A percentile compares a stretch with the other conserved stretches of the same genome.
phyloP scores from a whole-genome alignment of 352 stramenopile genomes.

The Pythium phragmitis region DNA sequence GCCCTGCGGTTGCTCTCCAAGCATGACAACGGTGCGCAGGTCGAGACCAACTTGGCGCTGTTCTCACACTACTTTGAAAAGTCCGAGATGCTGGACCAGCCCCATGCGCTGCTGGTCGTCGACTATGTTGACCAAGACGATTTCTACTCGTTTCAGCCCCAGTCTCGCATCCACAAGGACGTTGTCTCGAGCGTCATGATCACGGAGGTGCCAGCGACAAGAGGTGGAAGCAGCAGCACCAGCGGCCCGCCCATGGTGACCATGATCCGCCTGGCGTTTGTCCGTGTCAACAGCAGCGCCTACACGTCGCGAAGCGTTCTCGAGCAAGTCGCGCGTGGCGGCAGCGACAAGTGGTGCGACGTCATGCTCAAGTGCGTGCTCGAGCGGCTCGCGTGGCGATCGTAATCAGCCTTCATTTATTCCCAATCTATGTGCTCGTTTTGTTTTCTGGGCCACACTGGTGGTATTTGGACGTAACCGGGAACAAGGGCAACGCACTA shows the following conservation, averaged over 20 bases:
- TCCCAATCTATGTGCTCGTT: too few relatives aligned
- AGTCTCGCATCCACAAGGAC: slow-evolving; percentile 34
- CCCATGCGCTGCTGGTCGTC: slow-evolving; percentile 22
- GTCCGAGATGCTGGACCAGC: slow-evolving; percentile 4
- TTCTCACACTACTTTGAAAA: slow-evolving; percentile 6
- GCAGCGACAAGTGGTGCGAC: slow-evolving; percentile 19
- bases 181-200: slow-evolving; percentile 20
- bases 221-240: too few relatives aligned
- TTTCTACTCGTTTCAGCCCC: slow-evolving; percentile 29
- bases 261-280: slow-evolving; percentile 12
- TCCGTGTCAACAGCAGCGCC: slow-evolving; percentile 7
- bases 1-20: slow-evolving; percentile 10
- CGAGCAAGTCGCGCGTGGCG: slow-evolving; percentile 4
- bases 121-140: slow-evolving; percentile 41
- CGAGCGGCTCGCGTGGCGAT: slow-evolving; percentile 12
- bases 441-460: too few relatives aligned
- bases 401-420: background rate
- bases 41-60: slow-evolving; percentile 14
- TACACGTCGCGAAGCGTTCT: background rate
- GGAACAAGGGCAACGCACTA: too few relatives aligned
- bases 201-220: background rate
- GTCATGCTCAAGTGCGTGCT: slow-evolving; percentile 11
- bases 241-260: slow-evolving; percentile 4
- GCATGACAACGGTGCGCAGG: slow-evolving; percentile 8
- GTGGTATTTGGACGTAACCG: too few relatives aligned